Percentiles rank a stretch among this genome's conserved stretches.
These are phyloP conservation scores for Candida silvicultrix DNA, from an alignment of 805 yeast genomes.

Conservation along the genomic window DNA sequence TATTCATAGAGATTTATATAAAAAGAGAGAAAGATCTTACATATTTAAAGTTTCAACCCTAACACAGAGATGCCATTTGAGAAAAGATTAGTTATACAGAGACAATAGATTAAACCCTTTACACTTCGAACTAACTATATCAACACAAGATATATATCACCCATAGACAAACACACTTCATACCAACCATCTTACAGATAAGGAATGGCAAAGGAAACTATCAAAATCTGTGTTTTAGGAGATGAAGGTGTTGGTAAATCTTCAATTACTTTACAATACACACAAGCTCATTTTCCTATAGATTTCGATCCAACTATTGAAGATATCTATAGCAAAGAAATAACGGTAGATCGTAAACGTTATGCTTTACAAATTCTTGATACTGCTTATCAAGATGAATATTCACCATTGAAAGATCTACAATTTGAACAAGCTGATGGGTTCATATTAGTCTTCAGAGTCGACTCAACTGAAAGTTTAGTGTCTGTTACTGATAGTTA, in stretches of 20 bases:
- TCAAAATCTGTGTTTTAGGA: conserved; percentile 42
- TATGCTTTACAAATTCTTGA: conserved; percentile 57
- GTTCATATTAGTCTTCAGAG: conserved; percentile 13
- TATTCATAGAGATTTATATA: background rate
- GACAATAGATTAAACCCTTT: too few species aligned
- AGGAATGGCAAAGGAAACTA: background rate
- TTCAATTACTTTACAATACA: conserved; percentile 55
- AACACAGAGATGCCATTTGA: too few species aligned
- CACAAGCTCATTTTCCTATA: conserved; percentile 56
- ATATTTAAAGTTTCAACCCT: background rate
- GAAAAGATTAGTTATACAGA: too few species aligned
- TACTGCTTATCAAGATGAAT: conserved; percentile 80
- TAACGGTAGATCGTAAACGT: conserved; percentile 46
- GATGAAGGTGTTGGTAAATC: conserved; percentile 69
- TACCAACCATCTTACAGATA: background rate
- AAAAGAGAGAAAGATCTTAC: background rate
- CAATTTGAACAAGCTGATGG: conserved; percentile 19
- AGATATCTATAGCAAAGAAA: conserved; percentile 54
- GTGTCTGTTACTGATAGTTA: conserved; percentile 6
- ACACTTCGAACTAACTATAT: too few species aligned
- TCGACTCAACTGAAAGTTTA: conserved; percentile 10
- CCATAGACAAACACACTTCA: background rate
- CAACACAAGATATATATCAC: too few species aligned
- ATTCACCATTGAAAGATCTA: conserved; percentile 58
- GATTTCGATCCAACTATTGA: conserved; percentile 67